Evolutionary conservation across 495 filamentous ascomycete species (phyloP).

Genomic region (Annulohypoxylon maeteangense): DNA sequence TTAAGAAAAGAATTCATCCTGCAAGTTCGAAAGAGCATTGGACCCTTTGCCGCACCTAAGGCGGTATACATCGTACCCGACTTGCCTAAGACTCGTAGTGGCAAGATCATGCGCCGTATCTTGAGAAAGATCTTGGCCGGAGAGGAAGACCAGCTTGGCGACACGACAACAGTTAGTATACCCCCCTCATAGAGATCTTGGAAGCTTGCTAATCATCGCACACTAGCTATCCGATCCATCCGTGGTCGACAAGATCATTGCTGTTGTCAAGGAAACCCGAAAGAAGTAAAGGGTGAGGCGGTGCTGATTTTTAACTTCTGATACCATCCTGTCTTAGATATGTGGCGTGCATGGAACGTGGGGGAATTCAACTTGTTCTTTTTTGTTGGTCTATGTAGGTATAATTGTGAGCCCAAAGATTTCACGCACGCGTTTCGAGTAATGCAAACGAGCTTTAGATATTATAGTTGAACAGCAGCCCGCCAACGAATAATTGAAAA

Average conservation of each 20-base stretch:
- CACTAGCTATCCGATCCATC: conserved; percentile 85
- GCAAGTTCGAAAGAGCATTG: conserved; percentile 96
- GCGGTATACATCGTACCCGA: conserved; percentile 89
- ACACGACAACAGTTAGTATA: conserved; percentile 84
- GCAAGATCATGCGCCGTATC: conserved; percentile 99
- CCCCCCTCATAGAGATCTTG: conserved; percentile 4
- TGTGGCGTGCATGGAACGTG: conserved; percentile 13
- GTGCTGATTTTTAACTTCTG: conserved; percentile 19
- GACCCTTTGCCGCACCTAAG: conserved; percentile 96
- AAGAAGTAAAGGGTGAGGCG: conserved; percentile 54
- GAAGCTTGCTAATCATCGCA: conserved; percentile 50
- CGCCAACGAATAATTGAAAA: not conserved
- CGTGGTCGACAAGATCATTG: conserved; percentile 90
- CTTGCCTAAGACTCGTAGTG: conserved; percentile 93
- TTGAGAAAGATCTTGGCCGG: conserved; percentile 95
- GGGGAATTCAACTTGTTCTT: conserved; percentile 3
- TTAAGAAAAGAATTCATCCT: conserved; percentile 91
- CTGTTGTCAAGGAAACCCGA: conserved; percentile 71
- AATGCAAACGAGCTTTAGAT: conserved; percentile 4
- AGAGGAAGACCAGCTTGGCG: conserved; percentile 96
- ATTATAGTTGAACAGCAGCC: conserved; percentile 14
- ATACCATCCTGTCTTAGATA: conserved; percentile 36
- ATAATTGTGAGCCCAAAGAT: conserved; percentile 13
- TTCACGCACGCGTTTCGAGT: conserved; percentile 15
- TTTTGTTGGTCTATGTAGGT: conserved; percentile 7